Percentiles rank a stretch among this genome's conserved stretches.
Evolutionary conservation across 2,329 filamentous ascomycete species (phyloP).

Genomic region (Hirsutella rhossiliensis): DNA sequence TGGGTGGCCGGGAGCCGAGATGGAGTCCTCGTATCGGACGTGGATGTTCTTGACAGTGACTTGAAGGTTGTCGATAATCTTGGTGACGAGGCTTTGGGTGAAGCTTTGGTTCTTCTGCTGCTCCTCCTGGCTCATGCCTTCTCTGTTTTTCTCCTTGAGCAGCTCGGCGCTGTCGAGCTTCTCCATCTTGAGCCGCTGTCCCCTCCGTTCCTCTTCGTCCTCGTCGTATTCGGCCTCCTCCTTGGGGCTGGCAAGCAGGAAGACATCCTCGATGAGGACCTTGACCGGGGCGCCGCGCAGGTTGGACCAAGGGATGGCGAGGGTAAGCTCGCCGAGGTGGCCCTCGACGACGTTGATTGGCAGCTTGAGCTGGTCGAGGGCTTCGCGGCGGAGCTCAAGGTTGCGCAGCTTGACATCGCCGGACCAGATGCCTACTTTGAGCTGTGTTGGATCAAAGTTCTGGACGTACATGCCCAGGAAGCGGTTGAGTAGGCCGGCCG

Average conservation of each 20-base stretch:
- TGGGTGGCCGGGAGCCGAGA: conserved; percentile 87
- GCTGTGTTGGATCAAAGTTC: conserved; percentile 95
- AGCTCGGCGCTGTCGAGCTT: conserved; percentile 95
- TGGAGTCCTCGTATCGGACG: conserved; percentile 93
- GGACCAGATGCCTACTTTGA: conserved; percentile 98
- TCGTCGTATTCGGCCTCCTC: conserved; percentile 90
- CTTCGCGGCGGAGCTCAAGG: conserved; percentile 85
- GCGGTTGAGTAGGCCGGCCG: conserved; percentile 94
- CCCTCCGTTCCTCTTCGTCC: conserved; percentile 78
- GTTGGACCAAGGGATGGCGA: conserved; percentile 97
- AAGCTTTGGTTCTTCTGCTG: conserved; percentile 98
- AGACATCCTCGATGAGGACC: conserved; percentile 94
- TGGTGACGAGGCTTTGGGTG: conserved; percentile 85
- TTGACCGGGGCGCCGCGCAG: conserved; percentile 87
- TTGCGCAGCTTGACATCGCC: conserved; percentile 93
- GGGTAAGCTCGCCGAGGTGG: conserved; percentile 80
- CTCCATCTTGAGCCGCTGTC: conserved; percentile 94
- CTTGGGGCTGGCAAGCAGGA: conserved; percentile 85
- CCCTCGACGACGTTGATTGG: conserved; percentile 95
- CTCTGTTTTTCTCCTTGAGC: conserved; percentile 81
- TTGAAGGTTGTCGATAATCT: conserved; percentile 97
- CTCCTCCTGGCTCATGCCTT: conserved; percentile 88
- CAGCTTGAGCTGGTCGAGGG: conserved; percentile 90
- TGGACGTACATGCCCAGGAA: conserved; percentile 99
- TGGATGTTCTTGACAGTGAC: conserved; percentile 98